A percentile compares a stretch with the other conserved stretches of the same genome.
Conservation (phyloP, 805 yeast genomes). For the Metschnikowia dekortorum region DNA sequence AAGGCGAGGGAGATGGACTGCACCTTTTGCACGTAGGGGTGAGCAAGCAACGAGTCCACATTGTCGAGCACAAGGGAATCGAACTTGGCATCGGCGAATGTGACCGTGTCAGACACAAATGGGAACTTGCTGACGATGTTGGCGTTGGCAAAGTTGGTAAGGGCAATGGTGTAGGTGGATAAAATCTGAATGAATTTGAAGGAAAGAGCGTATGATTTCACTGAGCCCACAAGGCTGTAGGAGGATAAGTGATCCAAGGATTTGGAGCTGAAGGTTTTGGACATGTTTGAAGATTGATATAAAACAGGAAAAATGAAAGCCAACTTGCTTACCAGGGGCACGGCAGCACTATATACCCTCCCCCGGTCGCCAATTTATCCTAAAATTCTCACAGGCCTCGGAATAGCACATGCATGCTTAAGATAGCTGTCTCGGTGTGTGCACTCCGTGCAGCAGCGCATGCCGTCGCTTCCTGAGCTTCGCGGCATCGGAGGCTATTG, state of each 20-base stretch:
- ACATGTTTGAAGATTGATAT: slow-evolving; percentile 6
- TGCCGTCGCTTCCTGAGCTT: slow-evolving; percentile 1
- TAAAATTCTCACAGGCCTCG: slow-evolving; percentile 1
- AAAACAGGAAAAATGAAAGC: background rate
- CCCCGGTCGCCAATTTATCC: background rate
- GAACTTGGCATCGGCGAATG: slow-evolving; percentile 21
- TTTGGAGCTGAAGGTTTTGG: slow-evolving; percentile 29
- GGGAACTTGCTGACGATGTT: slow-evolving; percentile 22
- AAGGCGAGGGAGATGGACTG: slow-evolving; percentile 4
- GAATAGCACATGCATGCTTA: slow-evolving; percentile 2
- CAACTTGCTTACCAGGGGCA: background rate
- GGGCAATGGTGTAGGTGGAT: slow-evolving; percentile 19
- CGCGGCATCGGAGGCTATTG: background rate
- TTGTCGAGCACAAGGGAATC: slow-evolving; percentile 21
- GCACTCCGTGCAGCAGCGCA: background rate
- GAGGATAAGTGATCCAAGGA: slow-evolving; percentile 29
- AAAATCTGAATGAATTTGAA: slow-evolving; percentile 24
- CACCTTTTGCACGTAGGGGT: slow-evolving; percentile 10
- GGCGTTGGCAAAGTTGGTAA: slow-evolving; percentile 20
- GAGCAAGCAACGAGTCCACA: slow-evolving; percentile 18
- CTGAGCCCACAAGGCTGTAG: slow-evolving; percentile 26
- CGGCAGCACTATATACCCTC: background rate
- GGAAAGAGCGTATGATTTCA: slow-evolving; percentile 22
- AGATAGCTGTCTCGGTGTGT: background rate
- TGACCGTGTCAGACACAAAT: slow-evolving; percentile 14